phyloP scores from a whole-genome alignment of 1,139 yeast genomes.

The Zygosaccharomyces pseudobailii region DNA sequence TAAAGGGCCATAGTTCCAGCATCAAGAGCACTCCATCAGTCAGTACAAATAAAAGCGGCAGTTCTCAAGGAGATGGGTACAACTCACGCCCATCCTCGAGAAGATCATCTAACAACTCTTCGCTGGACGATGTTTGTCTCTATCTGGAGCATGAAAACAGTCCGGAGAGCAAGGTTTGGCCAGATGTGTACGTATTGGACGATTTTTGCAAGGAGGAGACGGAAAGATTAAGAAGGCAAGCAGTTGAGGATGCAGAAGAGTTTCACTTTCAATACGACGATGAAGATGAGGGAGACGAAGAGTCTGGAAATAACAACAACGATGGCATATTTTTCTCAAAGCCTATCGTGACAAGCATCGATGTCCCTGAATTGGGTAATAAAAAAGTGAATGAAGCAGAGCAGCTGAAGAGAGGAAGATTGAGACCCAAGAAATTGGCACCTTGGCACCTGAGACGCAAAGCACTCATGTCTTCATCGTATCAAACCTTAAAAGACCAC shows the following conservation, averaged over 20 bases:
- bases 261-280: conserved; percentile 37
- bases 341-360: conserved; percentile 40
- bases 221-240: conserved; percentile 43
- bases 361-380: conserved; percentile 39
- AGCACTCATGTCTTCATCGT: conserved; percentile 10
- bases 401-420: conserved; percentile 49
- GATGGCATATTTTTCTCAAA: conserved; percentile 37
- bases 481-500: conserved; percentile 8
- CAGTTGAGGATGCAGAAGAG: conserved; percentile 40
- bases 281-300: conserved; percentile 29
- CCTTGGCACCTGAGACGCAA: conserved; percentile 61
- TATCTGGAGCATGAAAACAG: conserved; percentile 54
- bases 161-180: conserved; percentile 52
- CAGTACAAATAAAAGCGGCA: conserved; percentile 11
- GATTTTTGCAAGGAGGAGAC: conserved; percentile 73
- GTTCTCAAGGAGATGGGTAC: conserved; percentile 17
- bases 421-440: conserved; percentile 69
- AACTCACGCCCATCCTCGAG: conserved; percentile 32
- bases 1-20: conserved; percentile 13
- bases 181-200: conserved; percentile 67
- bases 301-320: conserved; percentile 10
- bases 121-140: conserved; percentile 85
- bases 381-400: conserved; percentile 63
- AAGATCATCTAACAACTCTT: conserved; percentile 62
- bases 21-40: conserved; percentile 8